Conservation (phyloP, 768 basidiomycete species). For the Psilocybe cyanescens region DNA sequence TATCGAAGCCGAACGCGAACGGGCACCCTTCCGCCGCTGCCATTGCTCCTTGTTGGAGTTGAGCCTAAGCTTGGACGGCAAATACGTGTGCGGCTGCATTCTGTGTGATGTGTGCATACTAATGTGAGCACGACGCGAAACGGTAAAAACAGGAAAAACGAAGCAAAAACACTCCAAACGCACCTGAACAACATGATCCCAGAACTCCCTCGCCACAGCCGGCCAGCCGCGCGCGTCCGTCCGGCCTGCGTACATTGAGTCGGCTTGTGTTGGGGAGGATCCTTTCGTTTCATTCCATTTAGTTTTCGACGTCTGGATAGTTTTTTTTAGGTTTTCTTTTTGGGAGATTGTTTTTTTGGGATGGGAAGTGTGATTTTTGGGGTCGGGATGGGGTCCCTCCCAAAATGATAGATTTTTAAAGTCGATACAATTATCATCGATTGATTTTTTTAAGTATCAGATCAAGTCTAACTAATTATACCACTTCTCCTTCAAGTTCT, state of each 20-base stretch:
- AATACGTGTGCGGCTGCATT: conserved; percentile 58
- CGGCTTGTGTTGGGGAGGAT: neutral
- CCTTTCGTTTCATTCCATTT: neutral
- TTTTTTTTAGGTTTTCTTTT: too few species aligned
- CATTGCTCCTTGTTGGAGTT: neutral
- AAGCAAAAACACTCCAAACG: neutral
- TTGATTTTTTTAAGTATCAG: neutral
- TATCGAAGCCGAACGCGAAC: conserved; percentile 68
- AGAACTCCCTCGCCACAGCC: neutral
- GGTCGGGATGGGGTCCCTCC: neutral
- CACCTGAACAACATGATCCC: neutral
- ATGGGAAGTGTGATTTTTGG: too few species aligned
- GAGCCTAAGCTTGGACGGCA: conserved; percentile 36
- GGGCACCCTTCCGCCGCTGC: neutral
- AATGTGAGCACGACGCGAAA: neutral
- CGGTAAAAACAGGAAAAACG: neutral
- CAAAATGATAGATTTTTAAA: neutral
- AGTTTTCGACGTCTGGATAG: too few species aligned
- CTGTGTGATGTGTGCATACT: conserved; percentile 35
- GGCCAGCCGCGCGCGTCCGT: neutral
- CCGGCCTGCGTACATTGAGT: neutral
- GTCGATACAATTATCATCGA: too few species aligned
- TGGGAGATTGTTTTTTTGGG: too few species aligned
- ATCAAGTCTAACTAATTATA: conserved; percentile 44
- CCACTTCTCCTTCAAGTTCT: conserved; percentile 72